Base-by-base conservation (phyloP, 2,329 filamentous ascomycete species). In the Dothideomycetes sp. region DNA sequence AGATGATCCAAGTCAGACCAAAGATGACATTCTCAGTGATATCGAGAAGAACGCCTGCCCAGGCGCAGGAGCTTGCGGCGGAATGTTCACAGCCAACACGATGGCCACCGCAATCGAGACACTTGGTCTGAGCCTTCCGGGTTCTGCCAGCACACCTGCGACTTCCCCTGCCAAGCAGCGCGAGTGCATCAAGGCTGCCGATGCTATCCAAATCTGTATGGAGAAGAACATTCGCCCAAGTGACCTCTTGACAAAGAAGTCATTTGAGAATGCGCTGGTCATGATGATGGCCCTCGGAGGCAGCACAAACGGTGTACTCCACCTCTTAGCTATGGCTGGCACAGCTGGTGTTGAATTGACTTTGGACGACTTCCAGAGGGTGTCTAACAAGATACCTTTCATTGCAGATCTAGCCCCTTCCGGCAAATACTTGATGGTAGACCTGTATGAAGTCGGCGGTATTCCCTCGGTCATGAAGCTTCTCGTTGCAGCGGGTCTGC, bases 1-100 rank as follows among this genome's bases (percentile, higher is more conserved):
- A 3, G 75, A 81, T 42, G 77, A 78, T 41, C 72, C 73, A 3
- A 76, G 78, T 36, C 79, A 81, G 46, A 81, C 70, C 1, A 75
- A 82, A 37, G 75, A 79, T 42, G 84, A 94, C 51, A 84, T 94
- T 41, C 75, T 93, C 66, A 76, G 81, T 19, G 89, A 95, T 56
- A 77, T 94, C 36, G 83, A 88, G 64, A 69, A 68, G 46, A 73
- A 91, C 53, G 79, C 86, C 2, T 94, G 87, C 57, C 82, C 82
- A 1, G 77, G 78, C 7, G 75, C 77, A 2, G 86, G 86, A 19
- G 87, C 84, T 1, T 94, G 86, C 47, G 85, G 85, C 34, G 86
- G 88, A 14, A 94, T 94, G 87, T 94, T 87, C 65, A 94, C 87
- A 1, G 87, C 87, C 47, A 94, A 94, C 63, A 94, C 86, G 17